Conservation (phyloP, 2,329 filamentous ascomycete species). For the Diplodia sapinea region DNA sequence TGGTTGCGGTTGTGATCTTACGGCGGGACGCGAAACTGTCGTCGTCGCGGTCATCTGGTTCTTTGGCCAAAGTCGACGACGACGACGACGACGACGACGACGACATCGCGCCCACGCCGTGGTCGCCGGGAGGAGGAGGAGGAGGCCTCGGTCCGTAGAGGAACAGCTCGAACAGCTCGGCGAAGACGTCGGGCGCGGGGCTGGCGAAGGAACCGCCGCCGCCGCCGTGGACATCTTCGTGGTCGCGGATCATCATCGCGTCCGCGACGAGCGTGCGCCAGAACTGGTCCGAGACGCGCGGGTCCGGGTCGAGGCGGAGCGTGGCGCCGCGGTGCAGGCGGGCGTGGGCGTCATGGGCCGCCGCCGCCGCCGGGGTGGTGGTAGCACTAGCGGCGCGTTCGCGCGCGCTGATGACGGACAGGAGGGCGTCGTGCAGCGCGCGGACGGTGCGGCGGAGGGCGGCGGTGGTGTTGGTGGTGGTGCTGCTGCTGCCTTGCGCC, state of each 20-base stretch:
- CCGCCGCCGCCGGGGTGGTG: too few relatives aligned
- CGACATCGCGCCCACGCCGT: too few relatives aligned
- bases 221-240: too few relatives aligned
- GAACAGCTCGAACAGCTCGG: background rate
- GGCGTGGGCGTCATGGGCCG: too few relatives aligned
- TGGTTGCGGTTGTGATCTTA: too few relatives aligned
- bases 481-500: background rate
- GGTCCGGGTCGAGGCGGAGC: background rate
- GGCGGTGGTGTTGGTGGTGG: background rate
- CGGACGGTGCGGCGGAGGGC: background rate
- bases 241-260: background rate
- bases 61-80: too few relatives aligned
- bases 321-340: too few relatives aligned
- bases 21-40: background rate
- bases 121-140: background rate
- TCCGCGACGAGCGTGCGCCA: background rate
- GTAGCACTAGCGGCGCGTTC: too few relatives aligned
- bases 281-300: background rate
- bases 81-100: too few relatives aligned
- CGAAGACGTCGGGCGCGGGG: background rate
- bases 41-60: background rate
- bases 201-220: background rate
- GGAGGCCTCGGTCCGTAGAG: background rate
- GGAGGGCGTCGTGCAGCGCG: background rate
- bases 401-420: background rate